Conservation (phyloP, 192 early-diverging fungal species). For the Gaertneriomyces sp. region DNA sequence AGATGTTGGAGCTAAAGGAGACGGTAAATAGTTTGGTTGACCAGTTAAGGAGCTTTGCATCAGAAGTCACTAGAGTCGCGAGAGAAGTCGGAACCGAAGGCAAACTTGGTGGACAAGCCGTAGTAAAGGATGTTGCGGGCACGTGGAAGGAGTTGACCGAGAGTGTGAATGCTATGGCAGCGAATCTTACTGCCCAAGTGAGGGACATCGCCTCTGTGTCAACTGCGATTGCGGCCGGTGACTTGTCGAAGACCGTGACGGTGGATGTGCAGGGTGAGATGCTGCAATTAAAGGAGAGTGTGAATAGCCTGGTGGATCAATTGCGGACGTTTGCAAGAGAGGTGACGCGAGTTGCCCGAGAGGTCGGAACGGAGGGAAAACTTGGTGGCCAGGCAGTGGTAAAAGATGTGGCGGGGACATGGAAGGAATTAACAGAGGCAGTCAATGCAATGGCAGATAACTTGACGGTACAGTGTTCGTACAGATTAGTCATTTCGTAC, state of each 20-base stretch:
- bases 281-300: slow-evolving; percentile 58
- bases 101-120: slow-evolving; percentile 65
- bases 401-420: slow-evolving; percentile 64
- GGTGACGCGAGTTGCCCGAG: slow-evolving; percentile 59
- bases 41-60: slow-evolving; percentile 67
- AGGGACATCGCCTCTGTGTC: slow-evolving; percentile 58
- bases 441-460: slow-evolving; percentile 68
- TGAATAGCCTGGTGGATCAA: slow-evolving; percentile 67
- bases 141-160: slow-evolving; percentile 59
- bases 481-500: not conserved
- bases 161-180: slow-evolving; percentile 64
- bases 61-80: slow-evolving; percentile 55
- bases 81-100: slow-evolving; percentile 53
- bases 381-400: slow-evolving; percentile 62
- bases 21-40: slow-evolving; percentile 74
- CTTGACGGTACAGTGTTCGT: slow-evolving; percentile 43
- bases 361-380: slow-evolving; percentile 67
- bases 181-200: slow-evolving; percentile 61
- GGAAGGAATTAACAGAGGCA: slow-evolving; percentile 69
- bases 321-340: slow-evolving; percentile 57
- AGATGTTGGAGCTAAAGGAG: slow-evolving; percentile 66
- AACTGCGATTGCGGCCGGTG: slow-evolving; percentile 55
- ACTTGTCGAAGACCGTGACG: slow-evolving; percentile 52
- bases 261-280: slow-evolving; percentile 59
- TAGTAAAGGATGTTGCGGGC: slow-evolving; percentile 43